Conservation (phyloP, 345 rosid genomes). For the Theobroma cacao region DNA sequence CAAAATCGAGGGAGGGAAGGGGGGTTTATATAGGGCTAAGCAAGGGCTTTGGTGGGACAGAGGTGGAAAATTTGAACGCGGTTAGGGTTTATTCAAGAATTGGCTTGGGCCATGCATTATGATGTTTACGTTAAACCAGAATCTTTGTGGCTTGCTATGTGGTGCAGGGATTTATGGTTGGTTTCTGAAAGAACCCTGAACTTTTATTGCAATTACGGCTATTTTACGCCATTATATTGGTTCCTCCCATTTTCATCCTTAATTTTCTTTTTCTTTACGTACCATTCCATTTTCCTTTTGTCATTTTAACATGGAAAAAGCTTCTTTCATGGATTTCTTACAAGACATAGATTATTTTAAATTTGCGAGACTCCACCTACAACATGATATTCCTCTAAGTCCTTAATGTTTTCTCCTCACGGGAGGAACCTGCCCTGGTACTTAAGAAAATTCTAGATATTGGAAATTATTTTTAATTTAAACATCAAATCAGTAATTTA, state of each 20-base stretch:
- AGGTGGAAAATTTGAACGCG: background rate
- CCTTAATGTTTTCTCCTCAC: too few relatives aligned
- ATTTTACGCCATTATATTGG: constrained; percentile 2
- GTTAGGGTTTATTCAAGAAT: background rate
- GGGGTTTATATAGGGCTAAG: constrained; percentile 1
- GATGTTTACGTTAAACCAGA: constrained; percentile 31
- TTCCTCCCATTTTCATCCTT: background rate
- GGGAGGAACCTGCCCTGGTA: background rate
- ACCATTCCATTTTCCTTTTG: background rate
- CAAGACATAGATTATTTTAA: background rate
- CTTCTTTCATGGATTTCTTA: background rate
- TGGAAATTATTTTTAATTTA: background rate
- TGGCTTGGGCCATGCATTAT: constrained; percentile 33
- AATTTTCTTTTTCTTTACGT: background rate
- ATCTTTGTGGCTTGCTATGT: constrained; percentile 8
- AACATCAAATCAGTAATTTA: background rate
- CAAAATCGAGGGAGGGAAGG: background rate
- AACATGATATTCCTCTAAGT: background rate
- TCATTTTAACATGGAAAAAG: background rate
- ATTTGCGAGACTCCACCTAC: background rate
- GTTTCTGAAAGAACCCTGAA: constrained; percentile 6
- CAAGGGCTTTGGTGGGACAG: background rate
- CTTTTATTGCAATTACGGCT: background rate
- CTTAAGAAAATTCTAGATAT: background rate
- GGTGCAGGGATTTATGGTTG: constrained; percentile 3